These are phyloP conservation scores for Heliamphora pulchella DNA, from an alignment of 179 eudicot species.

Conservation along the genomic window DNA sequence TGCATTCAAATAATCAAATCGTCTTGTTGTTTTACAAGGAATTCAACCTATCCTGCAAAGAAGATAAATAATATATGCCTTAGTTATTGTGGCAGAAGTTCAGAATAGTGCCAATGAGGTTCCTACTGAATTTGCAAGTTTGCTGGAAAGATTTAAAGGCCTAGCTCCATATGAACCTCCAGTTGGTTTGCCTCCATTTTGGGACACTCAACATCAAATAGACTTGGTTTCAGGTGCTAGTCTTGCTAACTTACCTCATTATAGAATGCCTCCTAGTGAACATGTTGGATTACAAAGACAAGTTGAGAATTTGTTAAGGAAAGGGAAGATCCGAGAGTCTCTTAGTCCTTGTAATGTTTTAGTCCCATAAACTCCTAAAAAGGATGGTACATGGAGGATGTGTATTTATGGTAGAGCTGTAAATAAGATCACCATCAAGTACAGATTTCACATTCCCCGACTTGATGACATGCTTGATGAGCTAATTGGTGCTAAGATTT, in stretches of 20 bases:
- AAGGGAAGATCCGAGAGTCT: slow-evolving; percentile 6
- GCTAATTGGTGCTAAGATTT: neutral
- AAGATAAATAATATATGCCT: neutral
- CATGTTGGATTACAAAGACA: slow-evolving; percentile 7
- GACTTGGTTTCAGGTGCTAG: neutral
- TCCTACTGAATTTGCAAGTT: neutral
- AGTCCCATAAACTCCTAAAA: neutral
- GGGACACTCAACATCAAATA: neutral
- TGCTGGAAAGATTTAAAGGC: neutral
- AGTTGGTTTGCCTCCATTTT: neutral
- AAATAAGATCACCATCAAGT: neutral
- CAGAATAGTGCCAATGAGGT: neutral
- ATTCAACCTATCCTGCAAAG: neutral
- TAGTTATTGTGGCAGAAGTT: neutral
- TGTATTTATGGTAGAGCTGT: neutral
- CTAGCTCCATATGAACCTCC: neutral
- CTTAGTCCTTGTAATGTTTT: neutral
- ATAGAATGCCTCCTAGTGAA: slow-evolving; percentile 10
- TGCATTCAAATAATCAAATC: neutral
- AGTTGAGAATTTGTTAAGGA: slow-evolving; percentile 2
- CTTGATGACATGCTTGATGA: neutral
- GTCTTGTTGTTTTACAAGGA: neutral
- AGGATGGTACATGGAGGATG: neutral
- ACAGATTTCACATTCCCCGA: neutral
- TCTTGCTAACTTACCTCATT: slow-evolving; percentile 18